Base-by-base conservation (phyloP, 2,329 filamentous ascomycete species). In the Fusarium sp. region DNA sequence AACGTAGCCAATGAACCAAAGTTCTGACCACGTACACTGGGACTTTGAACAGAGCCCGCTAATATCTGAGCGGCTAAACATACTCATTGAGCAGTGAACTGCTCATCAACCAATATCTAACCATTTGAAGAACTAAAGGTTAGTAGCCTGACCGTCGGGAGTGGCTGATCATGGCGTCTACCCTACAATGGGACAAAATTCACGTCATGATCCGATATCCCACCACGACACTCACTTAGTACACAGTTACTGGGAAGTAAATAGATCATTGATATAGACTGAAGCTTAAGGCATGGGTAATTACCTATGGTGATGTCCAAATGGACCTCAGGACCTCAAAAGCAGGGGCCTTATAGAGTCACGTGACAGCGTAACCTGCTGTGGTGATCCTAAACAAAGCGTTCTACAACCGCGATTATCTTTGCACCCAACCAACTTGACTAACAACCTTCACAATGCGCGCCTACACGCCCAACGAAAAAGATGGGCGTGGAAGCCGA, bases 391-490 rank as follows among this genome's bases (percentile, higher is more conserved):
- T 36, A 47, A 71, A 53, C 50, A 58, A 40, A 42, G 3, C 56
- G 31, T n/a, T 44, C 49, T 54, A 57, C 65, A 56, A 69, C 67
- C 55, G 52, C 52, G 40, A 57, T 59, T 44, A 59, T 36, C 58
- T 50, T 26, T 34, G 16, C 28, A 36, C 28, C 23, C 31, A 56
- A 47, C 34, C 30, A 58, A 58, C 11, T 15, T 20, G 47, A 55
- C 53, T 50, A 44, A 26, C 20, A 55, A 49, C 46, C 47, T 45
- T 57, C 10, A 71, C 34, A 57, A 81, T 81, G 80, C 77, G 77
- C 57, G 69, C 77, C 16, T 73, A 72, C 62, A 77, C 75, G 58
- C 75, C 75, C 34, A 75, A 77, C 60, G 75, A 76, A 57, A 75
- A 76, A 30, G 77, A 78, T 40, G 75, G 74, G 51, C 64, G 68